phyloP scores from a whole-genome alignment of 768 basidiomycete genomes.

The Gloeophyllum trabeum region DNA sequence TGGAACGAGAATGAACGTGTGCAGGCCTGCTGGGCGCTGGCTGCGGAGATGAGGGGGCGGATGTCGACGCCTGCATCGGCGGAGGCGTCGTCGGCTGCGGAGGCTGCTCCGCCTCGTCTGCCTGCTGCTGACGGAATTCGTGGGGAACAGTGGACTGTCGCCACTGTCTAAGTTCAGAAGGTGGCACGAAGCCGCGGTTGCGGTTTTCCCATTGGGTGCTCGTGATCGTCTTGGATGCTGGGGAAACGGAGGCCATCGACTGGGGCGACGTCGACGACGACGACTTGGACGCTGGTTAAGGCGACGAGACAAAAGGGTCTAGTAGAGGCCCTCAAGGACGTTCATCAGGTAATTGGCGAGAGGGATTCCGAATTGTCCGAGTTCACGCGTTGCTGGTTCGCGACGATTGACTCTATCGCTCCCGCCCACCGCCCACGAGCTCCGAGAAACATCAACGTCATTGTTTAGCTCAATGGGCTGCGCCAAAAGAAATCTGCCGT shows the following conservation, averaged over 20 bases:
- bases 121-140: constrained; percentile 5
- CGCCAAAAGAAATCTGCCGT: too few species aligned
- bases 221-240: constrained; percentile 7
- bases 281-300: too few species aligned
- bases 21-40: constrained; percentile 10
- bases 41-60: constrained; percentile 5
- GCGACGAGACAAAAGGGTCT: too few species aligned
- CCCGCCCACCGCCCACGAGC: too few species aligned
- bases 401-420: too few species aligned
- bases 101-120: constrained; percentile 14
- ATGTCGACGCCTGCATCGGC: constrained; percentile 2
- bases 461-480: too few species aligned
- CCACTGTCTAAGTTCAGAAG: constrained; percentile 21
- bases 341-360: too few species aligned
- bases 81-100: constrained; percentile 10
- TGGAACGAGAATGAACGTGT: constrained; percentile 5
- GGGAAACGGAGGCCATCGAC: constrained; percentile 8
- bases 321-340: too few species aligned
- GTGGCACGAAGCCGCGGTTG: constrained; percentile 24
- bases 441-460: too few species aligned
- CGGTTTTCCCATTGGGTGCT: constrained; percentile 25
- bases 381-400: too few species aligned
- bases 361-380: too few species aligned
- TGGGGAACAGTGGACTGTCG: constrained; percentile 10
- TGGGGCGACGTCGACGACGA: too few species aligned